Evolutionary conservation across 2,329 filamentous ascomycete species (phyloP).

Genomic region (Camillea tinctor): DNA sequence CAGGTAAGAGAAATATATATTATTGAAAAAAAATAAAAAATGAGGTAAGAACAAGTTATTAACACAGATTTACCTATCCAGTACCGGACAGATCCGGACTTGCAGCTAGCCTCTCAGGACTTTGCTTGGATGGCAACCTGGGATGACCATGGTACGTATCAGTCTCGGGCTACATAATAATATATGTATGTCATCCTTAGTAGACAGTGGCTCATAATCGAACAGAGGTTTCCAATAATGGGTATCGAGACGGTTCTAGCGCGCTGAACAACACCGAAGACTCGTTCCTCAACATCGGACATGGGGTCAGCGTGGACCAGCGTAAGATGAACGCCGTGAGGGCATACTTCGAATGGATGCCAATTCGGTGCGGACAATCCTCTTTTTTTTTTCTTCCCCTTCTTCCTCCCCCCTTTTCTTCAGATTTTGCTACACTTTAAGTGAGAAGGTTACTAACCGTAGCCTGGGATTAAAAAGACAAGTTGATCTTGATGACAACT

Average conservation of each 20-base stretch:
- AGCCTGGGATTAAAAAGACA: slow-evolving; percentile 39
- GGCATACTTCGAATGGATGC: slow-evolving; percentile 68
- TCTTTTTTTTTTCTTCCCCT: neutral
- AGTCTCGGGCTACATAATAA: no score
- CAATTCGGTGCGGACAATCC: slow-evolving; percentile 43
- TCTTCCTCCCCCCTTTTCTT: neutral
- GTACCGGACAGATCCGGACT: slow-evolving; percentile 42
- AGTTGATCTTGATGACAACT: slow-evolving; percentile 66
- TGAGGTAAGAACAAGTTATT: neutral
- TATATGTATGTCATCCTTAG: no score
- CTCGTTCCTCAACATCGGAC: slow-evolving; percentile 57
- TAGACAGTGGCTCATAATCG: neutral
- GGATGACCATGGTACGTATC: slow-evolving; percentile 39
- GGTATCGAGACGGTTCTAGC: slow-evolving; percentile 60
- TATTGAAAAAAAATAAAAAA: no score
- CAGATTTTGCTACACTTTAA: neutral
- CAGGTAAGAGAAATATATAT: slow-evolving; percentile 25
- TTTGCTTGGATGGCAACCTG: slow-evolving; percentile 47
- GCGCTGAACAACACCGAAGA: slow-evolving; percentile 65
- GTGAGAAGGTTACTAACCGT: no score
- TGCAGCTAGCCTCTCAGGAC: slow-evolving; percentile 40
- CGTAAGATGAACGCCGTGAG: slow-evolving; percentile 72
- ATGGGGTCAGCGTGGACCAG: slow-evolving; percentile 64
- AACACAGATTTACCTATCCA: slow-evolving; percentile 9
- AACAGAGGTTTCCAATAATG: slow-evolving; percentile 61